Evolutionary conservation across 257 asterid species (phyloP).

Genomic region (Solanum piurae): DNA sequence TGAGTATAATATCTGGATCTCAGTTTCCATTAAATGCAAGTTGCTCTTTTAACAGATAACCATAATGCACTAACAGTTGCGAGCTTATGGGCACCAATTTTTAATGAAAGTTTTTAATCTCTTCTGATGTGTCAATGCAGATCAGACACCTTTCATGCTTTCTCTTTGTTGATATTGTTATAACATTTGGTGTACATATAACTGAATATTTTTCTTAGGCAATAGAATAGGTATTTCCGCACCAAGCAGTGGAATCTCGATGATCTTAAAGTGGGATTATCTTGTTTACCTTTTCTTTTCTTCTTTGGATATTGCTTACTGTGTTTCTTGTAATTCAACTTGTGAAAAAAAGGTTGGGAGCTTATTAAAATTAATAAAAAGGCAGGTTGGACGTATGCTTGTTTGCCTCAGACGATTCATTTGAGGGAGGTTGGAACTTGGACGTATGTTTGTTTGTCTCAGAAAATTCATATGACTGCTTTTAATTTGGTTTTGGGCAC

Average conservation of each 20-base stretch:
- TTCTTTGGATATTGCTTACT: not conserved
- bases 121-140: not conserved
- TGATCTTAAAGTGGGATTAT: not conserved
- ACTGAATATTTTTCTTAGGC: not conserved
- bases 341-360: not conserved
- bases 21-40: not conserved
- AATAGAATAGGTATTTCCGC: not conserved
- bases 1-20: not conserved
- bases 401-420: no score
- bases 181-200: not conserved
- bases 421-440: no score
- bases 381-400: no score
- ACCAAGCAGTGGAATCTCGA: not conserved
- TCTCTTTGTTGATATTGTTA: not conserved
- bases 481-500: no score
- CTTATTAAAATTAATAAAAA: no score
- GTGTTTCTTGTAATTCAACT: not conserved
- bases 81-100: conserved; percentile 91
- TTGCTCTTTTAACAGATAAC: conserved; percentile 48
- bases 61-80: conserved; percentile 68
- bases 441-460: no score
- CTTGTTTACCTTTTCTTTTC: not conserved
- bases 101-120: conserved; percentile 46
- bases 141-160: not conserved
- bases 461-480: no score